Evolutionary conservation across 139 green algal species (phyloP), one percentile per base, ranked within the genome.

Genomic region (Pseudopediastrum boryanum): DNA sequence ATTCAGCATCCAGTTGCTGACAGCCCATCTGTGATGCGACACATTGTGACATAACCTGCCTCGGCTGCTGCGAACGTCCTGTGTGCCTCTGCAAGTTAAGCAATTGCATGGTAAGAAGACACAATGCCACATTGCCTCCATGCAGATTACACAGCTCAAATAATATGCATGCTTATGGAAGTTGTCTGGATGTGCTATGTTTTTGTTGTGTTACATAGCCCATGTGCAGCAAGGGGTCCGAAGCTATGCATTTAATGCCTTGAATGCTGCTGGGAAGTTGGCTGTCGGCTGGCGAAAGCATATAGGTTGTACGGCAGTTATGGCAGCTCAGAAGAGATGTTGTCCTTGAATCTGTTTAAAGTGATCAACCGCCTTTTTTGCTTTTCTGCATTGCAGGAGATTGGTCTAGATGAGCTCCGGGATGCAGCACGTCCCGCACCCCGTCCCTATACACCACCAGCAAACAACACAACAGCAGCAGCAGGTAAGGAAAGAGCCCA

Each of bases 381-480:
- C n/a, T 36, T 66, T n/a, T 35, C 23, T 35, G 13, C 31, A 23
- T 29, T 56, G 54, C 81, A 97, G 62, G 94, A 99, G 84, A 95
- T 99, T 65, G 96, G 96, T 0, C 76, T 99, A 13, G 92, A 99
- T 52, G 95, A 99, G 56, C 88, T 98, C 59, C 82, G 87, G 43
- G 62, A 93, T 1, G 92, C 85, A 51, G 74, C 86, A 59, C 46
- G 46, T 10, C 68, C 71, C 35, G 64, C 67, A 10, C 50, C 72
- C 39, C 64, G 41, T 25, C 67, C 77, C 39, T 66, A 2, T 67
- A 25, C 54, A 39, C 41, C 51, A 12, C 35, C 62, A 38, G 23
- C 48, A 56, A n/a, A 52, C 77, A 4, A 38, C 59, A 21, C 36
- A 64, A 38, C 58, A 72, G 74, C 74, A 79, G 46, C 63, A 67